These are phyloP conservation scores for Pseudonectria foliicola DNA, from an alignment of 2,329 filamentous ascomycete genomes.

Conservation along the genomic window DNA sequence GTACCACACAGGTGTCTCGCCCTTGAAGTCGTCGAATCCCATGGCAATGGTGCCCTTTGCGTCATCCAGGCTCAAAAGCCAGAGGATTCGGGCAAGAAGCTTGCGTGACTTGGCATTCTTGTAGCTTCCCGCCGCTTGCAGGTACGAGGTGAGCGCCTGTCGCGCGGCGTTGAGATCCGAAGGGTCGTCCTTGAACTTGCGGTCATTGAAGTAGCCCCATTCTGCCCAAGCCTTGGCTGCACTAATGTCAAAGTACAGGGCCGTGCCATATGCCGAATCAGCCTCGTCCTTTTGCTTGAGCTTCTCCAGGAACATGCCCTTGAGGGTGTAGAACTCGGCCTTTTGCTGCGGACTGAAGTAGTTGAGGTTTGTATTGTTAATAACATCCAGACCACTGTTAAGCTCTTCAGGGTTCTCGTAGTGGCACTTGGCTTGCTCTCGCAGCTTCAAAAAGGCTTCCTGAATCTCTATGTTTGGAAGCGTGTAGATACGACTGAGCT, in stretches of 20 bases:
- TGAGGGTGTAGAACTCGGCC: conserved; percentile 97
- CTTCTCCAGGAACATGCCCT: conserved; percentile 98
- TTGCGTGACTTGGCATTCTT: conserved; percentile 97
- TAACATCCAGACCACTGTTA: conserved; percentile 88
- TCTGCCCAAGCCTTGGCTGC: conserved; percentile 97
- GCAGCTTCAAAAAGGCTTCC: conserved; percentile 93
- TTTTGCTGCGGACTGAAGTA: conserved; percentile 97
- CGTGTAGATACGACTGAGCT: conserved; percentile 96
- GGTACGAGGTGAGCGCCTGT: conserved; percentile 89
- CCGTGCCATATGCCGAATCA: conserved; percentile 89
- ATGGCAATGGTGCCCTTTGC: conserved; percentile 72
- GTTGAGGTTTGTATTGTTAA: conserved; percentile 98
- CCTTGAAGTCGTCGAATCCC: conserved; percentile 94
- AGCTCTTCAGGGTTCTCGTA: conserved; percentile 94
- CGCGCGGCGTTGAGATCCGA: conserved; percentile 74
- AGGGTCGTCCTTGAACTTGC: conserved; percentile 88
- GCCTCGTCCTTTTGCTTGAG: conserved; percentile 85
- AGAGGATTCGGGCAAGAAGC: conserved; percentile 84
- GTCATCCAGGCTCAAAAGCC: conserved; percentile 91
- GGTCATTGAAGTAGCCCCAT: conserved; percentile 97
- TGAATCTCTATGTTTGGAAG: conserved; percentile 99
- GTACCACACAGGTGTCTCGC: conserved; percentile 96
- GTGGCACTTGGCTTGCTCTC: conserved; percentile 98
- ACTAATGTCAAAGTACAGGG: conserved; percentile 90
- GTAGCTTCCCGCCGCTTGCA: conserved; percentile 92